Evolutionary conservation across 2,329 filamentous ascomycete species (phyloP).

Genomic region (Ophiostoma himal-ulmi): DNA sequence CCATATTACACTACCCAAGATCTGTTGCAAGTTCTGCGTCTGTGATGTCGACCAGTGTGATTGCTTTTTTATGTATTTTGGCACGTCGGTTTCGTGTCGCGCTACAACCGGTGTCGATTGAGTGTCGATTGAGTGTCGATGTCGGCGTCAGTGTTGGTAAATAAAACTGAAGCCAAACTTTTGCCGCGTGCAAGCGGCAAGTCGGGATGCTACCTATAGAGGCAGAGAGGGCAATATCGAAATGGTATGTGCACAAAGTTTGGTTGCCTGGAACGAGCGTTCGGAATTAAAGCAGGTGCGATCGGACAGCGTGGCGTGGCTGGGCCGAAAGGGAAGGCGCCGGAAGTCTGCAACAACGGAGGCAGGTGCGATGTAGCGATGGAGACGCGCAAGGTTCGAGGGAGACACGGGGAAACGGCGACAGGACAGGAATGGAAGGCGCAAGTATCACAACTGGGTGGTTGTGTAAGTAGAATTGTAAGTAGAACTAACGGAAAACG

Average conservation of each 20-base stretch:
- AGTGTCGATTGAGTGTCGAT: not conserved
- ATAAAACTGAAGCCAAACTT: not conserved
- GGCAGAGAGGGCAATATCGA: not conserved
- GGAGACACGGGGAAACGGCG: not conserved
- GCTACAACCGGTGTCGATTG: not conserved
- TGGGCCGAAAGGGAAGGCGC: not conserved
- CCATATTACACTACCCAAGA: not conserved
- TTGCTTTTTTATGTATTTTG: not conserved
- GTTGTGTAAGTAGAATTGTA: not conserved
- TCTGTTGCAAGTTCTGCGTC: not conserved
- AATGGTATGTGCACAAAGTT: not conserved
- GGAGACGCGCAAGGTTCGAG: slow-evolving; percentile 2
- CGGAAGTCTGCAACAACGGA: slow-evolving; percentile 2
- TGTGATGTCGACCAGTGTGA: not conserved
- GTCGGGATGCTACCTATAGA: not conserved
- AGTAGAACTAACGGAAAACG: not conserved
- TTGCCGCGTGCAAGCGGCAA: not conserved
- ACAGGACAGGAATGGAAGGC: not conserved
- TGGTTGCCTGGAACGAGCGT: not conserved
- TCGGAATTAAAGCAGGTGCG: not conserved
- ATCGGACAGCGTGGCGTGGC: not conserved
- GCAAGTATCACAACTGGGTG: not conserved
- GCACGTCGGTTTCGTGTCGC: not conserved
- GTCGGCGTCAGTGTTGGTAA: not conserved
- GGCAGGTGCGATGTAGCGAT: slow-evolving; percentile 3